Evolutionary conservation across 345 rosid genomes (phyloP).

Genomic region (Adansonia digitata): DNA sequence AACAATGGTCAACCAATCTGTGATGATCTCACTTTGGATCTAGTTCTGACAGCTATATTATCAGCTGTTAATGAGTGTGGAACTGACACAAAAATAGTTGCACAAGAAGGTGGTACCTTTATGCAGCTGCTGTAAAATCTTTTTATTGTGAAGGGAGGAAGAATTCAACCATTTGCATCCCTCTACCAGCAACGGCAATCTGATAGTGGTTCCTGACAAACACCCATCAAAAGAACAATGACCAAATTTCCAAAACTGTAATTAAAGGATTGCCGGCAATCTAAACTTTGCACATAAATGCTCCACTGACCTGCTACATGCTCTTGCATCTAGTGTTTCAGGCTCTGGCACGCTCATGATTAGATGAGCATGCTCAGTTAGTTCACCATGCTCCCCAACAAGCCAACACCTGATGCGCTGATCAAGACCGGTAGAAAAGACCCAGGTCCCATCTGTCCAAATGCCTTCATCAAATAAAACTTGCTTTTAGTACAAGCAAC

Average conservation of each 20-base stretch:
- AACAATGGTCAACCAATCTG: constrained; percentile 9
- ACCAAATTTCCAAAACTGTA: not conserved
- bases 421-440: constrained; percentile 95
- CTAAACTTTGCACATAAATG: not conserved
- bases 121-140: constrained; percentile 3
- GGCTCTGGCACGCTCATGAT: constrained; percentile 85
- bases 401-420: constrained; percentile 89
- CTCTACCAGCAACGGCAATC: constrained; percentile 87
- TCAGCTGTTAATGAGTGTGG: not conserved
- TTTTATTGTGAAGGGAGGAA: constrained; percentile 7
- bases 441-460: constrained; percentile 89
- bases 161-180: constrained; percentile 84
- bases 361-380: constrained; percentile 31
- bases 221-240: not conserved
- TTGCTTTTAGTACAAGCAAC: constrained; percentile 15
- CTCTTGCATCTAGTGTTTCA: constrained; percentile 77
- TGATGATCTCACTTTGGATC: not conserved
- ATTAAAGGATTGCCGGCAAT: not conserved
- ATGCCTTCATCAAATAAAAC: constrained; percentile 46
- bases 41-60: not conserved
- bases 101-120: constrained; percentile 9
- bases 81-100: not conserved
- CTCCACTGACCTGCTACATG: constrained; percentile 50
- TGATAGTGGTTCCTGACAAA: constrained; percentile 56
- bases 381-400: constrained; percentile 27